phyloP scores from a whole-genome alignment of 2,329 filamentous ascomycete species.

The Aspergillus felis region DNA sequence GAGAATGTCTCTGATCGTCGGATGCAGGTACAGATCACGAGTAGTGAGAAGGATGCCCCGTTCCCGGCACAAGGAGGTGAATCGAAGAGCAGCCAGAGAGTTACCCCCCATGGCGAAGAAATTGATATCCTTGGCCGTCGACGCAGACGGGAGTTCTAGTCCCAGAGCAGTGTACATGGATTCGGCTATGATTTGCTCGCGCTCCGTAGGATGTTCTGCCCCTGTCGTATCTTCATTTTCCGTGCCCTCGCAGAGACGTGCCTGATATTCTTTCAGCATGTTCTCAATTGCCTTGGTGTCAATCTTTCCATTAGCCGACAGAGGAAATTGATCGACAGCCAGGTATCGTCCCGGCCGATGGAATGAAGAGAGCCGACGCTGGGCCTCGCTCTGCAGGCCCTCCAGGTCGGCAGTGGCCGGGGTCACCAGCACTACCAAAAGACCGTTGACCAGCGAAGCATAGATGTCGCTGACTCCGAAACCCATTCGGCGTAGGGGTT shows the following conservation, averaged over 20 bases:
- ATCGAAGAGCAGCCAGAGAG: neutral
- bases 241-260: neutral
- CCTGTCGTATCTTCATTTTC: neutral
- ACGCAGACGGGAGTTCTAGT: neutral
- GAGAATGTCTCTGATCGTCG: neutral
- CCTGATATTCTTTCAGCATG: neutral
- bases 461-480: neutral
- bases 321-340: neutral
- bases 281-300: neutral
- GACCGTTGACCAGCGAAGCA: neutral
- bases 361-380: neutral
- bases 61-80: neutral
- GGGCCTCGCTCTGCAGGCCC: neutral
- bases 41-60: neutral
- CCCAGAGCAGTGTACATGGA: neutral
- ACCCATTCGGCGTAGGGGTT: neutral
- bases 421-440: neutral
- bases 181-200: neutral
- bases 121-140: neutral
- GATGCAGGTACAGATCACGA: neutral
- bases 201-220: neutral
- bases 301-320: neutral
- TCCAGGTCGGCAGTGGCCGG: neutral
- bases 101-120: neutral
- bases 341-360: neutral